Conservation (phyloP, 495 filamentous ascomycete genomes). For the Aspergillus mulundensis region DNA sequence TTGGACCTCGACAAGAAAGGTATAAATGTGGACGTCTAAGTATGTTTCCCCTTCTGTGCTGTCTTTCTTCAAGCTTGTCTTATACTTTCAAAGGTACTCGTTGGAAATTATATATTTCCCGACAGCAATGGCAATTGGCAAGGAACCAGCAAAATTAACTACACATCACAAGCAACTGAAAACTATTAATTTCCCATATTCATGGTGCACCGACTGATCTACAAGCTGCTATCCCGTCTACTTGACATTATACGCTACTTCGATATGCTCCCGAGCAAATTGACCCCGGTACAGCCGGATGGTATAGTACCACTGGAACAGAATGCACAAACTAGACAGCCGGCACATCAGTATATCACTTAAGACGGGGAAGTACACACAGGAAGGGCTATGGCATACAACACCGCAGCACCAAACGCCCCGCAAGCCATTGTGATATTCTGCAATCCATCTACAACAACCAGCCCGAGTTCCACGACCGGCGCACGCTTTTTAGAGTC, state of each 20-base stretch:
- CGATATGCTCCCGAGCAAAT: not conserved
- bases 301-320: constrained; percentile 1
- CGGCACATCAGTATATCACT: not conserved
- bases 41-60: no score
- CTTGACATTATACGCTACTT: not conserved
- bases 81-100: no score
- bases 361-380: not conserved
- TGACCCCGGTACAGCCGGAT: not conserved
- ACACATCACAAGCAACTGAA: no score
- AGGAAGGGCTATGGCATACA: not conserved
- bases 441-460: not conserved
- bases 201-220: not conserved
- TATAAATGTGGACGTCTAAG: no score
- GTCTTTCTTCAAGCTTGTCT: no score
- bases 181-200: no score
- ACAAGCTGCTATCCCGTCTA: not conserved
- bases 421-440: not conserved
- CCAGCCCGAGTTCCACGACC: not conserved
- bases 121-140: no score
- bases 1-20: no score
- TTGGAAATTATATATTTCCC: no score
- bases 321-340: not conserved
- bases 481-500: not conserved
- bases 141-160: no score
- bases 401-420: not conserved